Evolutionary conservation across 1,284 basidiomycete species (phyloP).

Genomic region (Schizophyllum commune): DNA sequence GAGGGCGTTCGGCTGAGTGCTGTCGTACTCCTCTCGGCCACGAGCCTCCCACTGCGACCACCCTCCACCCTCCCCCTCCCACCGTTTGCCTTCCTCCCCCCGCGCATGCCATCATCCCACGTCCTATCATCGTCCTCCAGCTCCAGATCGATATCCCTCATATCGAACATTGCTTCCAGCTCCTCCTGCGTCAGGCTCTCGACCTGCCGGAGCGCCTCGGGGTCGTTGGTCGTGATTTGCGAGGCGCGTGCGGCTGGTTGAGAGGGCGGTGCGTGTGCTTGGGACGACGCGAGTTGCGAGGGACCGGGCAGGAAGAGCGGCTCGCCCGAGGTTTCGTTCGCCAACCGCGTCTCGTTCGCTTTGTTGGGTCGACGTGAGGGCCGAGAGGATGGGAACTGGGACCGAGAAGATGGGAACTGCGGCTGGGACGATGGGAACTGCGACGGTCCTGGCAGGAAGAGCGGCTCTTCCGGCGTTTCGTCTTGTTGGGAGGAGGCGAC

Average conservation of each 20-base stretch:
- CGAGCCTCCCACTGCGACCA: not conserved
- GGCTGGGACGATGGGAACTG: slow-evolving; percentile 51
- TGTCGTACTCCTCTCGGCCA: not conserved
- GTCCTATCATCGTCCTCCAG: not conserved
- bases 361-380: too few relatives aligned
- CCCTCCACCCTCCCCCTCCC: slow-evolving; percentile 43
- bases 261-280: slow-evolving; percentile 21
- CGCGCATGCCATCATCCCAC: not conserved
- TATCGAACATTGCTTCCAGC: slow-evolving; percentile 47
- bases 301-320: slow-evolving; percentile 60
- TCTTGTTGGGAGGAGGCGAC: too few relatives aligned
- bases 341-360: too few relatives aligned
- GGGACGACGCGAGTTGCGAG: slow-evolving; percentile 53
- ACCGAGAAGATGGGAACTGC: slow-evolving; percentile 19
- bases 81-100: slow-evolving; percentile 42
- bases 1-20: not conserved
- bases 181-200: slow-evolving; percentile 60
- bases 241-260: not conserved
- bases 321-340: slow-evolving; percentile 19
- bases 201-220: slow-evolving; percentile 50
- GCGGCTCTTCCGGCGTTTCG: slow-evolving; percentile 31
- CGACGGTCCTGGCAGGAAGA: slow-evolving; percentile 59
- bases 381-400: too few relatives aligned
- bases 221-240: not conserved
- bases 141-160: not conserved